Conservation (phyloP, 116 monocot genomes). For the Papilionanthe hybrid region DNA sequence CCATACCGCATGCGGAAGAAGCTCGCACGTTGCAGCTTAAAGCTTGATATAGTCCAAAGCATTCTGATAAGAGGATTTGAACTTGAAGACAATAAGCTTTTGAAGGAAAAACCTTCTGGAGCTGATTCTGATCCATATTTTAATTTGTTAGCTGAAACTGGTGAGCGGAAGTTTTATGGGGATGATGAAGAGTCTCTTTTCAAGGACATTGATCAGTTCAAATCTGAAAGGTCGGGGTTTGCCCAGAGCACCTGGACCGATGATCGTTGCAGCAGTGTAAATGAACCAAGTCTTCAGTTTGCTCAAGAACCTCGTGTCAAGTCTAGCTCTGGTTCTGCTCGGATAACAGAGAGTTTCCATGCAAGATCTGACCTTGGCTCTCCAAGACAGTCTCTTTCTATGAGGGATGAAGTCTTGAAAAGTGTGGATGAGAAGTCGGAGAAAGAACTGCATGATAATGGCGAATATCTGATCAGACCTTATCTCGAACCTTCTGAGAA, state of each 20-base stretch:
- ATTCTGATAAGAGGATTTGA: slow-evolving; percentile 47
- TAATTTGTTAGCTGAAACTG: slow-evolving; percentile 47
- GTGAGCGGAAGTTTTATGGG: slow-evolving; percentile 43
- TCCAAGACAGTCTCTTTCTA: slow-evolving; percentile 60
- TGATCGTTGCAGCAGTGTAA: slow-evolving; percentile 71
- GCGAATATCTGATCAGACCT: slow-evolving; percentile 97
- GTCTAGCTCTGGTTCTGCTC: slow-evolving; percentile 61
- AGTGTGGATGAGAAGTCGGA: slow-evolving; percentile 62
- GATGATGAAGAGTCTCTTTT: slow-evolving; percentile 47
- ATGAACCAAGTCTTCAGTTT: slow-evolving; percentile 86
- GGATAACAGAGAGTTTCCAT: slow-evolving; percentile 58
- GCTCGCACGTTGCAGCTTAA: slow-evolving; percentile 78
- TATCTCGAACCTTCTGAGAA: slow-evolving; percentile 87
- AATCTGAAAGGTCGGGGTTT: slow-evolving; percentile 36
- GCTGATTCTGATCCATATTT: slow-evolving; percentile 60
- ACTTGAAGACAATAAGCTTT: slow-evolving; percentile 25
- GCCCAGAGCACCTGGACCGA: slow-evolving; percentile 72
- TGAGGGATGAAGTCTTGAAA: slow-evolving; percentile 48
- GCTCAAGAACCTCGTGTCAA: slow-evolving; percentile 64
- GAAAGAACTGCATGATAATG: slow-evolving; percentile 90
- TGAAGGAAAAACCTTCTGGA: slow-evolving; percentile 46
- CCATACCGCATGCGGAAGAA: slow-evolving; percentile 99
- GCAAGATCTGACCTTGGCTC: slow-evolving; percentile 72
- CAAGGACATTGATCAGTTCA: slow-evolving; percentile 57
- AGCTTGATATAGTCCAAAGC: slow-evolving; percentile 57